These are phyloP conservation scores for Puccinia novopanici DNA, from an alignment of 1,284 basidiomycete species.

Conservation along the genomic window DNA sequence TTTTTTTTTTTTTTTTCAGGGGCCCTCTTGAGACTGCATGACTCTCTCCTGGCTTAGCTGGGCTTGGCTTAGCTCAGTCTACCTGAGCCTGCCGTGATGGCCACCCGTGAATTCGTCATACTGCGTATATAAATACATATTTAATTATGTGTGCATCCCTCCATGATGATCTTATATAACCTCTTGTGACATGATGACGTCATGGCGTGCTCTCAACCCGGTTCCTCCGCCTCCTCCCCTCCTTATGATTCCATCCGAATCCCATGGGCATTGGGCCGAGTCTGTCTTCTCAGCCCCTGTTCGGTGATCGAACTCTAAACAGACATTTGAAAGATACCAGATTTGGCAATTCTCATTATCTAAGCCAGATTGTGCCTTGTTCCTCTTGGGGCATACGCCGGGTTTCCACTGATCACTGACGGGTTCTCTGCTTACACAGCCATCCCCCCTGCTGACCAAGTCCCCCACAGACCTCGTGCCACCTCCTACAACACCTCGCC, in stretches of 20 bases:
- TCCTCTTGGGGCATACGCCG: background rate
- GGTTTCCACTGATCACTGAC: background rate
- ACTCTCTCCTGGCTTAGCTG: background rate
- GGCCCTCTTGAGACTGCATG: background rate
- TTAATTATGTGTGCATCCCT: too few species aligned
- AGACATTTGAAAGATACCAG: background rate
- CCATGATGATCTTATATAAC: too few species aligned
- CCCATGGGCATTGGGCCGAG: background rate
- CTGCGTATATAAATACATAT: too few species aligned
- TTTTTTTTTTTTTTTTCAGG: too few species aligned
- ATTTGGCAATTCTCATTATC: background rate
- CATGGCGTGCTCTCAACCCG: background rate
- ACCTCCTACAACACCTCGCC: background rate
- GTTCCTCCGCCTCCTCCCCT: background rate
- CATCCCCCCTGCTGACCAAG: background rate
- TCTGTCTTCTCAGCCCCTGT: background rate
- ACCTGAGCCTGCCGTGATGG: too few species aligned
- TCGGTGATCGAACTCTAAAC: background rate
- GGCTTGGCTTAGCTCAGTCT: background rate
- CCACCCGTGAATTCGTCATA: too few species aligned
- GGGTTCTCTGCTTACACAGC: background rate
- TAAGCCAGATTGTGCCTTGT: too few species aligned
- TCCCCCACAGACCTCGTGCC: background rate
- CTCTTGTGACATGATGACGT: too few species aligned
- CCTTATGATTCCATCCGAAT: background rate